Evolutionary conservation across 208 protist genomes (phyloP).

Genomic region (Wallacemonas sp.): DNA sequence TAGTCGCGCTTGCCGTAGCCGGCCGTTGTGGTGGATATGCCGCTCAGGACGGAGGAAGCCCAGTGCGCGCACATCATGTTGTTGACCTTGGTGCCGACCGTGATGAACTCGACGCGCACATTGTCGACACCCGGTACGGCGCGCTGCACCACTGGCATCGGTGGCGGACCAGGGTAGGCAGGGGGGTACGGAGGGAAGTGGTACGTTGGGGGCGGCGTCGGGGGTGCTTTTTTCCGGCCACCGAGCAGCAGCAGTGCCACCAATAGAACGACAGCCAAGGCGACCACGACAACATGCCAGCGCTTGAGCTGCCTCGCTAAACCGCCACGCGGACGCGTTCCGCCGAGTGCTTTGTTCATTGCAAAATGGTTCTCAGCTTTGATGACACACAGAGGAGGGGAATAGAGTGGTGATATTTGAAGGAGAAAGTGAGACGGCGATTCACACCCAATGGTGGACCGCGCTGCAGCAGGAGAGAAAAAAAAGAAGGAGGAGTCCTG

Average conservation of each 20-base stretch:
- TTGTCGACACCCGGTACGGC: neutral
- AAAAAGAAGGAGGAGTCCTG: no score
- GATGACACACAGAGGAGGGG: no score
- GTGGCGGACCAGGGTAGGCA: neutral
- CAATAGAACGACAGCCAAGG: neutral
- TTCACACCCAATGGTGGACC: no score
- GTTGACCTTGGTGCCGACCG: neutral
- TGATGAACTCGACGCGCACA: neutral
- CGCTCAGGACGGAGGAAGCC: conserved; percentile 2
- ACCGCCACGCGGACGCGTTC: no score
- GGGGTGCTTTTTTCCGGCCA: neutral
- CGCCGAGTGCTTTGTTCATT: no score
- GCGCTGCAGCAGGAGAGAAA: no score
- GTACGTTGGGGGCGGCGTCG: neutral
- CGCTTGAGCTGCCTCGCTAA: no score
- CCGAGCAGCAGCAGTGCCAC: neutral
- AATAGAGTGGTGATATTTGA: no score
- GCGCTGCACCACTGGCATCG: neutral
- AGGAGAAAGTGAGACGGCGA: no score
- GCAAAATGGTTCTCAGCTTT: no score
- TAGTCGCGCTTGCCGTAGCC: neutral
- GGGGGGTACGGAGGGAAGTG: neutral
- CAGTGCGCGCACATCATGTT: conserved; percentile 10
- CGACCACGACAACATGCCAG: no score
- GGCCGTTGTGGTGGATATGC: neutral